Evolutionary conservation across 176 grass and related monocot species (phyloP).

Genomic region (Zea mays): Zm-B73-REFERENCE-NAM-5.0 NC_050103.1:166606501-166607000

Average conservation of each 20-base stretch:
- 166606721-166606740: conserved; percentile 2
- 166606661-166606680: background rate
- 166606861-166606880: too few species aligned
- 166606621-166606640: too few species aligned
- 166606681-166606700: background rate
- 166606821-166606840: too few species aligned
- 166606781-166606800: too few species aligned
- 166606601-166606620: conserved; percentile 62
- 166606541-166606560: conserved; percentile 40
- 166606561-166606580: conserved; percentile 49
- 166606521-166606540: conserved; percentile 65
- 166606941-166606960: too few species aligned
- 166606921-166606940: too few species aligned
- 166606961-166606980: too few species aligned
- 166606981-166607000: too few species aligned
- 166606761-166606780: background rate
- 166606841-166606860: background rate
- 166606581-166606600: conserved; percentile 51
- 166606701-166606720: conserved; percentile 2
- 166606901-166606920: too few species aligned
- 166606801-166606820: too few species aligned
- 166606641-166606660: background rate
- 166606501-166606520: conserved; percentile 67
- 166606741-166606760: background rate
- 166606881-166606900: too few species aligned